Percentiles rank a stretch among this genome's conserved stretches.
Evolutionary conservation across 768 basidiomycete genomes (phyloP).

Genomic region (Termitomyces sp.): DNA sequence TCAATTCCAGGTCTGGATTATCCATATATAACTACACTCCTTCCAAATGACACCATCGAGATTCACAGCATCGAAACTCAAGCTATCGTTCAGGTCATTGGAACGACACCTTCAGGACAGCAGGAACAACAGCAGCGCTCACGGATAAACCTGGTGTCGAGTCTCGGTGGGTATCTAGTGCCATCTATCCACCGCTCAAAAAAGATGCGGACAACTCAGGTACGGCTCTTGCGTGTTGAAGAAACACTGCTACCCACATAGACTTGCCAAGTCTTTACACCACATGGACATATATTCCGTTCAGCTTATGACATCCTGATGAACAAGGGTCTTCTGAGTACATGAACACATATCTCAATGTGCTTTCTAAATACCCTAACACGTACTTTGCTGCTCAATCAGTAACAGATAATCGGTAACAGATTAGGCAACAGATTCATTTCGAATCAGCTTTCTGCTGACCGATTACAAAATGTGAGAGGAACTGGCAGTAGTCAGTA

Average conservation of each 20-base stretch:
- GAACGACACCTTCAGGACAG: conserved; percentile 26
- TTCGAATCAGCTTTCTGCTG: neutral
- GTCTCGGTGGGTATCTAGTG: conserved; percentile 40
- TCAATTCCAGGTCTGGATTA: conserved; percentile 62
- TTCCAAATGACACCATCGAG: conserved; percentile 74
- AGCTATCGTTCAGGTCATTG: conserved; percentile 61
- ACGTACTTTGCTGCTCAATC: neutral
- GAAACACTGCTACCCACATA: neutral
- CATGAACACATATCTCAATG: neutral
- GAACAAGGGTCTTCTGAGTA: neutral
- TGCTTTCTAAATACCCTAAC: no score
- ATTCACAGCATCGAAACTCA: conserved; percentile 80
- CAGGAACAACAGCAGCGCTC: conserved; percentile 17
- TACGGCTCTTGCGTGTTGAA: conserved; percentile 20
- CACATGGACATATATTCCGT: neutral
- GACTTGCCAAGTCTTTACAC: neutral
- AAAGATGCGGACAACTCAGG: conserved; percentile 37
- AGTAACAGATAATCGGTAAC: no score
- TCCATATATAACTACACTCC: conserved; percentile 72
- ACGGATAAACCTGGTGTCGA: conserved; percentile 31
- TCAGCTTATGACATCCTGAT: neutral
- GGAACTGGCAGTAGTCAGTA: neutral
- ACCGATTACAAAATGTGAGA: neutral
- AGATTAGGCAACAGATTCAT: neutral
- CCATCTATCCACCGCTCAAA: conserved; percentile 44